Conservation (phyloP, 2,329 filamentous ascomycete species). For the Gnomoniopsis smithogilvyi region DNA sequence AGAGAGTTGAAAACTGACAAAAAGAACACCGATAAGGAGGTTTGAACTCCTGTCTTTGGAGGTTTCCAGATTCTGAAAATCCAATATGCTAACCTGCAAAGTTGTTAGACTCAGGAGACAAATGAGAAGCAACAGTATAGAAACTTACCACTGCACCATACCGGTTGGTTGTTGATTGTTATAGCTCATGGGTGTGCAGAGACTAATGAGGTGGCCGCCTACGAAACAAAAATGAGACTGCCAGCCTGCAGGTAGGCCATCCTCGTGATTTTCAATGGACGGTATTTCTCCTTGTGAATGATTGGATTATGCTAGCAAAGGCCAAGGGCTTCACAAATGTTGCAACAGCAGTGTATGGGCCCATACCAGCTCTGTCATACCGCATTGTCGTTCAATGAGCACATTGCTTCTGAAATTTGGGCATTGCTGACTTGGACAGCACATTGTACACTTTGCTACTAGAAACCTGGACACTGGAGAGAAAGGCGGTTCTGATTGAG, state of each 20-base stretch:
- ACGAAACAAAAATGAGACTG: not conserved
- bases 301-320: not conserved
- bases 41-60: conserved; percentile 7
- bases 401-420: too few species aligned
- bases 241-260: not conserved
- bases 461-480: too few species aligned
- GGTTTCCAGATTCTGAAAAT: conserved; percentile 1
- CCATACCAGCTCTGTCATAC: too few species aligned
- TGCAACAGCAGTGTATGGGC: not conserved
- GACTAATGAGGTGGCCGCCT: not conserved
- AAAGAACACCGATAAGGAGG: not conserved
- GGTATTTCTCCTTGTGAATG: not conserved
- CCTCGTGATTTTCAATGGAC: not conserved
- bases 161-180: not conserved
- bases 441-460: too few species aligned
- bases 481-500: too few species aligned
- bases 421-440: too few species aligned
- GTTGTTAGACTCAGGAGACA: not conserved
- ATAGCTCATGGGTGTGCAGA: not conserved
- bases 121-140: not conserved
- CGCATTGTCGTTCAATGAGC: too few species aligned
- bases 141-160: conserved; percentile 5
- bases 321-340: not conserved
- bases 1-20: not conserved
- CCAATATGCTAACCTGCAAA: conserved; percentile 4